Evolutionary conservation across 192 early-diverging fungal genomes (phyloP).

Genomic region (Dimargaris verticillata): DNA sequence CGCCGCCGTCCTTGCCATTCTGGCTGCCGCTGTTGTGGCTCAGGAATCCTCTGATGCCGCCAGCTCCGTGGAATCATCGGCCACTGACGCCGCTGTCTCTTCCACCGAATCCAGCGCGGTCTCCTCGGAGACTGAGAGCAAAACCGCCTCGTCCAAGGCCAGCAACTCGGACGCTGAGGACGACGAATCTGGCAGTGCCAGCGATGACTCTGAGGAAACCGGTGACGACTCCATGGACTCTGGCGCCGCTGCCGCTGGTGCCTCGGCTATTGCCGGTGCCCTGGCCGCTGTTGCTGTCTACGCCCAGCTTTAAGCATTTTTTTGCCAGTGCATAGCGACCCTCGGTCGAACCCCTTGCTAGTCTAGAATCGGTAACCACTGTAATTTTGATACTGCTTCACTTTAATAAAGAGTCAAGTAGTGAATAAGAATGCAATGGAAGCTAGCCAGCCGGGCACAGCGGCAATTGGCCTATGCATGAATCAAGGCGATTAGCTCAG

Average conservation of each 20-base stretch:
- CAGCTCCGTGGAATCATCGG: not conserved
- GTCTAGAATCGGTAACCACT: not conserved
- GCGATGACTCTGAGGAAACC: not conserved
- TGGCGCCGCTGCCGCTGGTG: not conserved
- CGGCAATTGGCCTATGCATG: not conserved
- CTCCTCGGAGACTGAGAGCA: not conserved
- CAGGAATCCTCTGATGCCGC: not conserved
- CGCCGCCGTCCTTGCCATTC: not conserved
- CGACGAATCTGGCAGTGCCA: not conserved
- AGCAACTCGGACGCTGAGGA: not conserved
- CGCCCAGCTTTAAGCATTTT: not conserved
- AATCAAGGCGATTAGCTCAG: not conserved
- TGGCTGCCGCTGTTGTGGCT: not conserved
- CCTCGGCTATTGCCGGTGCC: not conserved
- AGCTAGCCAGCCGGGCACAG: not conserved
- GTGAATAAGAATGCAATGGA: not conserved
- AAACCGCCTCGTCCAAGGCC: not conserved
- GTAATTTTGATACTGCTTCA: not conserved
- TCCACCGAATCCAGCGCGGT: not conserved
- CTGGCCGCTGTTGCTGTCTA: constrained; percentile 1
- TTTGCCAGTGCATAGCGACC: too few relatives aligned
- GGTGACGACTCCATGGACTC: not conserved
- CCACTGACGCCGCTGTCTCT: not conserved
- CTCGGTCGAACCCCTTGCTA: not conserved
- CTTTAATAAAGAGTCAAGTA: not conserved